Evolutionary conservation across 495 filamentous ascomycete genomes (phyloP).

Genomic region (Alectoria sarmentosa): DNA sequence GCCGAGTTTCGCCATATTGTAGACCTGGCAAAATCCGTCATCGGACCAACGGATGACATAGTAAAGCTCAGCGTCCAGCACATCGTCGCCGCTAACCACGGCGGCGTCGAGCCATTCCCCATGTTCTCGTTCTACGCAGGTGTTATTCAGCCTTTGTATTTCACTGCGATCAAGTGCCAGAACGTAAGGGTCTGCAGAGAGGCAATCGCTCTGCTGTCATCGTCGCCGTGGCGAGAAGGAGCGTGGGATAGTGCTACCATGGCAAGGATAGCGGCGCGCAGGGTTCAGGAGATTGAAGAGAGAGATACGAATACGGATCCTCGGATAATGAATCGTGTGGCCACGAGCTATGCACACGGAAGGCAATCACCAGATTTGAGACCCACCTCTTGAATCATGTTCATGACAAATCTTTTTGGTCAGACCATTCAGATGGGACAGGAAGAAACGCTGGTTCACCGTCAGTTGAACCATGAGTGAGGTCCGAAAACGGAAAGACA

Average conservation of each 20-base stretch:
- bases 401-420: too few species aligned
- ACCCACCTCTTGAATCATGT: too few species aligned
- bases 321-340: background rate
- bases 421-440: too few species aligned
- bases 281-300: conserved; percentile 3
- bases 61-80: background rate
- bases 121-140: conserved; percentile 11
- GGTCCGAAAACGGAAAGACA: too few species aligned
- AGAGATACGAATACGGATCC: background rate
- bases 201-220: conserved; percentile 37
- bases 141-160: conserved; percentile 45
- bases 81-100: background rate
- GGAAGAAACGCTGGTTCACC: too few species aligned
- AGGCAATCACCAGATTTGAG: too few species aligned
- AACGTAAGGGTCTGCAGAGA: conserved; percentile 37
- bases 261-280: conserved; percentile 20
- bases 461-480: too few species aligned
- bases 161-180: conserved; percentile 50
- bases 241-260: conserved; percentile 38
- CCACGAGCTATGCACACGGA: too few species aligned
- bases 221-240: conserved; percentile 43
- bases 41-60: conserved; percentile 4
- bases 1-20: conserved; percentile 4
- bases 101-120: background rate
- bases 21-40: conserved; percentile 12